phyloP scores from a whole-genome alignment of 225 moss, liverwort and hornwort species.

The Ulota crispa region DNA sequence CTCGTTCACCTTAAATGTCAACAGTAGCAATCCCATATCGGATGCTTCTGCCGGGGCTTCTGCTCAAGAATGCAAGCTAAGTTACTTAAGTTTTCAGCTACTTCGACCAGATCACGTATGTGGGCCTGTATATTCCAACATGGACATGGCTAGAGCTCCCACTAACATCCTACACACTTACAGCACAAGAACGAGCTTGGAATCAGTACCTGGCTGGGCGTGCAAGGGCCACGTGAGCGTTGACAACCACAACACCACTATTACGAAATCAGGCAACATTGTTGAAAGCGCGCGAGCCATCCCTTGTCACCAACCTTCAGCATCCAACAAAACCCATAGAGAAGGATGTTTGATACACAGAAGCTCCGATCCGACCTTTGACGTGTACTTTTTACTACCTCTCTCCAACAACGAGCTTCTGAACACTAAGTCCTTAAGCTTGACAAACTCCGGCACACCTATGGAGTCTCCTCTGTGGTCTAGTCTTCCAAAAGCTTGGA shows the following conservation, averaged over 20 bases:
- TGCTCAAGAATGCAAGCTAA: background rate
- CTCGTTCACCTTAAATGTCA: background rate
- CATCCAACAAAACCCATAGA: background rate
- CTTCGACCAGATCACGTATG: background rate
- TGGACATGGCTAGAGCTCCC: background rate
- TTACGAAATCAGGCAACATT: background rate
- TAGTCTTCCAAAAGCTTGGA: background rate
- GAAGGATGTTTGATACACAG: background rate
- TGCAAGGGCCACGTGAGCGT: constrained; percentile 15
- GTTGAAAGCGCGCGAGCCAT: background rate
- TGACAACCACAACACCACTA: constrained; percentile 24
- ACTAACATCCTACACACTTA: background rate
- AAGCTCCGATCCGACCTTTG: background rate
- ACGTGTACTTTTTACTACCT: background rate
- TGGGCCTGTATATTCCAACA: background rate
- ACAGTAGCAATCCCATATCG: too few relatives aligned
- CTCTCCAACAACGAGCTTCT: background rate
- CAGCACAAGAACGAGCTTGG: background rate
- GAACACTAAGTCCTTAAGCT: background rate
- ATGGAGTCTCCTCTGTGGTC: background rate
- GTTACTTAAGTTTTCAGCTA: background rate
- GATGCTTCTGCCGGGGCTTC: background rate
- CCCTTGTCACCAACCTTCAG: background rate
- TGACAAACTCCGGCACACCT: background rate
- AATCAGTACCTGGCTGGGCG: constrained; percentile 43